Evolutionary conservation across 2,329 filamentous ascomycete species (phyloP), one percentile per base, ranked within the genome.

Genomic region (Cercospora citrullina): DNA sequence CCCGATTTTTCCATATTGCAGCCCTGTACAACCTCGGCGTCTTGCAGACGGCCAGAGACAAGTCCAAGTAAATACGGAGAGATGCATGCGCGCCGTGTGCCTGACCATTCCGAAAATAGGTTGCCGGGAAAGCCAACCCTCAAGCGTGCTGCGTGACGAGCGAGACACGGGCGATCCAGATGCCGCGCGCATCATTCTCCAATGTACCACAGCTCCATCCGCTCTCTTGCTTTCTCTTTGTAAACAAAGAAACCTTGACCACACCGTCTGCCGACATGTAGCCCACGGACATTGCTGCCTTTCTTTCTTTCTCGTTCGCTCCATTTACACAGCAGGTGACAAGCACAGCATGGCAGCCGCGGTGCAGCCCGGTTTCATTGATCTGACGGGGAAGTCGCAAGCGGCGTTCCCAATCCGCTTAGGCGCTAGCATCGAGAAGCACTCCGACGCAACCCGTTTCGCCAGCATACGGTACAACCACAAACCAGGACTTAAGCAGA

Each of bases 391-490:
- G 51, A 72, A 68, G 58, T 63, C 72, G 21, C 70, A 73, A 63
- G 68, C 67, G 68, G 74, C 68, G 63, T 73, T 71, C 66, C 71
- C 72, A 45, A 72, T 77, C 60, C 75, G 75, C 42, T 68, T 77
- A 39, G 76, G 76, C 33, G 65, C 68, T 60, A 77, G 76, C 71
- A 70, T 77, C 48, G 18, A 64, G 28, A 60, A 67, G 51, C 69
- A 73, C 9, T 39, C 67, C 28, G 63, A 60, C 12, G 36, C 68
- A 28, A 60, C 65, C 12, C 71, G 63, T 62, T 70, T 67, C 60
- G 68, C 69, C 51, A 75, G 72, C 55, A 62, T 79, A 30, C 71
- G 75, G 28, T 79, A 80, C 76, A 85, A 84, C 72, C 79, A 84
- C 74, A 84, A 82, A 72, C 81, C 82, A 10, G 69, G 74, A 63